Evolutionary conservation across 108 stramenopile genomes (phyloP), one percentile per base, ranked within the genome.

Genomic region (Cyclostephanos invisitatus): DNA sequence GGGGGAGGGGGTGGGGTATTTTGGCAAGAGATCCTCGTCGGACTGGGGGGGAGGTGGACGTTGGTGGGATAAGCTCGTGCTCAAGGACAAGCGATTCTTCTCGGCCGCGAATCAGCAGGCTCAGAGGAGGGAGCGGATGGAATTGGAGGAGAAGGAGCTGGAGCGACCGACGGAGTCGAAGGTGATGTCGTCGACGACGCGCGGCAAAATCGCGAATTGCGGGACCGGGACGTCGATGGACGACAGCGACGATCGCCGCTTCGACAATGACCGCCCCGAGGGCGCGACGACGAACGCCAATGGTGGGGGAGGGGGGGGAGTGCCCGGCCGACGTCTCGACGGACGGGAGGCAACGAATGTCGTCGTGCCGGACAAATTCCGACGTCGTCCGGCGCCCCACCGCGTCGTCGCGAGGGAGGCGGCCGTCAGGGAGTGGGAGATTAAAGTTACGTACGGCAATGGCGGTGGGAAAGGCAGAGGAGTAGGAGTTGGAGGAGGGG

Each of bases 41-140:
- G 32, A 32, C 4, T 32, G n/a, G 42, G 56, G 54, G 22, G 70
- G 35, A 59, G 81, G 83, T 35, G 78, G 78, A 28, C 49, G 85
- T 42, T 93, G 92, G 92, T 93, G 92, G 92, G 92, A 93, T 25
- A 87, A 86, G 49, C 80, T 88, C 63, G 72, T 89, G 48, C 62
- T 57, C 21, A 65, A 69, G 56, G 79, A 69, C 36, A 70, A 77
- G 69, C 47, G 68, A 21, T 82, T 81, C 64, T 75, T 75, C 55
- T 75, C 80, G 32, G 80, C 63, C 42, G 75, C 64, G 9, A 72
- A 74, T 70, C 73, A 76, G 50, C 72, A 73, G 72, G 54, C 57
- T 24, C 53, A 67, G 64, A 29, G 70, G 54, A 66, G 70, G 55
- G 58, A 74, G 71, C 42, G 50, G 37, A 44, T 76, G 37, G 83